A percentile compares a stretch with the other conserved stretches of the same genome.
Evolutionary conservation across 2,329 filamentous ascomycete species (phyloP).

Genomic region (Neofusicoccum sp.): DNA sequence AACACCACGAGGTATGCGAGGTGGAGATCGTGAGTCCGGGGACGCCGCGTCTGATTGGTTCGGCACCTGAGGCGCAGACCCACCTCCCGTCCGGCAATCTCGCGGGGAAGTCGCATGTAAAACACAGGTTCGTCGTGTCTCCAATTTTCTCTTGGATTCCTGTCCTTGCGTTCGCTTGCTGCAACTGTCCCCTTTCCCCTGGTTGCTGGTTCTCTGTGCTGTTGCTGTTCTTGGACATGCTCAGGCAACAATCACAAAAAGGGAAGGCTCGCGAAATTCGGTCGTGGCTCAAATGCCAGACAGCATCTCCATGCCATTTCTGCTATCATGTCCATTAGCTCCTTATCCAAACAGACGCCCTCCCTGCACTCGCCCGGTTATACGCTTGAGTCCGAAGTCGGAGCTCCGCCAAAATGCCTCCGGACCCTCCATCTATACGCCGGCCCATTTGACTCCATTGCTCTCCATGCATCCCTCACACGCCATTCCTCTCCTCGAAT

Average conservation of each 20-base stretch:
- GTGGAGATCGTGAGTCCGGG: neutral
- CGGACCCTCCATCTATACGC: neutral
- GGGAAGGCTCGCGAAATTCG: too few relatives aligned
- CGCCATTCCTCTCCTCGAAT: neutral
- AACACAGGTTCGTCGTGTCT: neutral
- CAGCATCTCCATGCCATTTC: too few relatives aligned
- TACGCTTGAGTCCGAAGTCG: too few relatives aligned
- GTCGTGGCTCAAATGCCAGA: too few relatives aligned
- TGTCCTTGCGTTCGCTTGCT: neutral
- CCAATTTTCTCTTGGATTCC: neutral
- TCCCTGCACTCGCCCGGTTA: too few relatives aligned
- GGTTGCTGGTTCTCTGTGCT: too few relatives aligned
- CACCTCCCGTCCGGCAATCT: neutral
- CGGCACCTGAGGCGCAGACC: neutral
- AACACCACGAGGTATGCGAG: neutral
- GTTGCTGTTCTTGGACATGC: too few relatives aligned
- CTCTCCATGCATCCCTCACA: neutral
- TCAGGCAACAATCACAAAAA: too few relatives aligned
- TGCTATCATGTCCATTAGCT: too few relatives aligned
- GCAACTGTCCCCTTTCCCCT: too few relatives aligned
- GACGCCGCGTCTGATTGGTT: neutral
- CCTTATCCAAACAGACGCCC: too few relatives aligned
- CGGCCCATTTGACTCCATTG: neutral
- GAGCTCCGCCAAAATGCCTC: too few relatives aligned
- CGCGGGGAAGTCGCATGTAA: slow-evolving; percentile 2